Conservation (phyloP, 2,329 filamentous ascomycete genomes). For the Tricladium varicosporioides region DNA sequence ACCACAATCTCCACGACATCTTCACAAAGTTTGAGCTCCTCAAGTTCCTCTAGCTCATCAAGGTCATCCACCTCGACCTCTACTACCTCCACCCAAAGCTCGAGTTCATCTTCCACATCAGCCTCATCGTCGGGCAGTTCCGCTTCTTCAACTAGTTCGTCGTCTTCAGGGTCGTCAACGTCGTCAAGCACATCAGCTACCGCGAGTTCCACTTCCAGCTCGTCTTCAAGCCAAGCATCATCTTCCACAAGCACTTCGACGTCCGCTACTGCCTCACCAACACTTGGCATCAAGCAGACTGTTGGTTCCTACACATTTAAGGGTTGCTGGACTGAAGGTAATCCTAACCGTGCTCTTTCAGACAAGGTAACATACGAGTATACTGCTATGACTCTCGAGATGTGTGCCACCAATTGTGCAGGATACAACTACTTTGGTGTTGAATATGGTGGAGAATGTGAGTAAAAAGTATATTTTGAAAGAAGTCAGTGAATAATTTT, state of each 20-base stretch:
- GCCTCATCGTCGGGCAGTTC: not conserved
- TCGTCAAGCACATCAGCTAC: not conserved
- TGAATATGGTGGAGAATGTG: constrained; percentile 37
- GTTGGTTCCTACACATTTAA: constrained; percentile 15
- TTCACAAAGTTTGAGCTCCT: not conserved
- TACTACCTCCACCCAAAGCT: no score
- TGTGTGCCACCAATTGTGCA: constrained; percentile 27
- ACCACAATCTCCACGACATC: constrained; percentile 9
- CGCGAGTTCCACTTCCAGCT: no score
- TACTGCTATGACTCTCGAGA: constrained; percentile 30
- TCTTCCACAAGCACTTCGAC: not conserved
- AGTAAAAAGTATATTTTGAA: constrained; percentile 7
- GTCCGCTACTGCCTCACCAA: constrained; percentile 1
- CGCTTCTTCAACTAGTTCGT: not conserved
- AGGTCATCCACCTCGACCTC: not conserved
- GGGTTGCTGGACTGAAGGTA: constrained; percentile 21
- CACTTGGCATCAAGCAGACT: constrained; percentile 12
- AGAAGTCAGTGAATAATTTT: not conserved
- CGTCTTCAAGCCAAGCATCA: not conserved
- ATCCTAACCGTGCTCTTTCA: constrained; percentile 20
- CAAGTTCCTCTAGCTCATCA: not conserved
- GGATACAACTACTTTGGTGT: constrained; percentile 36
- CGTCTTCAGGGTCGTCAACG: not conserved
- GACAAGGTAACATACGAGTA: constrained; percentile 19
- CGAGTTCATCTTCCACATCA: no score